phyloP scores from a whole-genome alignment of 1,284 basidiomycete species.

The Macrocystidia cucumis region DNA sequence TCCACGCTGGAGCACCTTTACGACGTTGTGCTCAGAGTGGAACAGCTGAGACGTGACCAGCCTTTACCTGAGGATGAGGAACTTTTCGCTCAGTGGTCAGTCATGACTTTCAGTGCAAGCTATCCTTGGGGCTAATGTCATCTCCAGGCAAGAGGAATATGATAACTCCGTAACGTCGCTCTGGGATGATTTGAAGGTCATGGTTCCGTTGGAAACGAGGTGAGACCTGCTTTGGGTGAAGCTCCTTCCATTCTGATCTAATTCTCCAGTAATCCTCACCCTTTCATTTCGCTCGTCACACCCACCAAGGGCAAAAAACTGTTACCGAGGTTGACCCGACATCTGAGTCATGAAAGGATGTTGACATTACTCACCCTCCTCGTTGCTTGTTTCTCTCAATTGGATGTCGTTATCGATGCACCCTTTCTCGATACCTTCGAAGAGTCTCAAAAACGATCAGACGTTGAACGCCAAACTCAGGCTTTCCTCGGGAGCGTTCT shows the following conservation, averaged over 20 bases:
- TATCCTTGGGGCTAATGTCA: conserved; percentile 4
- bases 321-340: conserved; percentile 84
- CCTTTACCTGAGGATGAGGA: conserved; percentile 56
- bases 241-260: conserved; percentile 2
- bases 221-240: conserved; percentile 21
- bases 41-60: conserved; percentile 80
- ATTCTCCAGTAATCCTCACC: conserved; percentile 76
- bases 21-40: conserved; percentile 78
- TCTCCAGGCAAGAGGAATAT: conserved; percentile 51
- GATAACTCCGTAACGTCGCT: conserved; percentile 61
- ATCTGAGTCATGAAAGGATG: conserved; percentile 75
- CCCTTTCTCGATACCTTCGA: conserved; percentile 60
- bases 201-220: conserved; percentile 91
- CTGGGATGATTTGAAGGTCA: conserved; percentile 80
- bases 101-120: conserved; percentile 6
- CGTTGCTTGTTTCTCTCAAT: conserved; percentile 88
- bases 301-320: conserved; percentile 93
- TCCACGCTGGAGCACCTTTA: conserved; percentile 83
- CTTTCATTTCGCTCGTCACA: conserved; percentile 89
- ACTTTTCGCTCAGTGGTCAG: conserved; percentile 44
- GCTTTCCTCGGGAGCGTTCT: conserved; percentile 83
- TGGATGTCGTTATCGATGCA: conserved; percentile 83
- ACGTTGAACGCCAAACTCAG: conserved; percentile 84
- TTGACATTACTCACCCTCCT: conserved; percentile 87
- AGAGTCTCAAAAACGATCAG: conserved; percentile 59